phyloP scores from a whole-genome alignment of 2,329 filamentous ascomycete species.

The Fusarium algeriense region DNA sequence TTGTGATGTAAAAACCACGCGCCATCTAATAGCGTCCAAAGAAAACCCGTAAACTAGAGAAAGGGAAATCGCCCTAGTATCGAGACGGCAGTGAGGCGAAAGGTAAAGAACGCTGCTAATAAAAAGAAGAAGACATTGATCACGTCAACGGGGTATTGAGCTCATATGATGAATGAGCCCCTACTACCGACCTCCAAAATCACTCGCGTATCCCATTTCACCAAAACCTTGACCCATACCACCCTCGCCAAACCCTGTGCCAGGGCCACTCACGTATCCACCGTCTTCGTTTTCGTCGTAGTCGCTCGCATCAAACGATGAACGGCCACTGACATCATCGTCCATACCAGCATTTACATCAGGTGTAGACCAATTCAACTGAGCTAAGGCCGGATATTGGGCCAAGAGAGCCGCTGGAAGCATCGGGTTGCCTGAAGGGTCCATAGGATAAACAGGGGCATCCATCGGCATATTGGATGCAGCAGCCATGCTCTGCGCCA shows the following conservation, averaged over 20 bases:
- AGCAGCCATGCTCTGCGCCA: slow-evolving; percentile 70
- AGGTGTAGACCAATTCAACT: slow-evolving; percentile 80
- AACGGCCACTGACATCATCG: slow-evolving; percentile 81
- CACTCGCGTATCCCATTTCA: slow-evolving; percentile 48
- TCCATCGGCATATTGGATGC: slow-evolving; percentile 70
- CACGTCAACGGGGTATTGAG: slow-evolving; percentile 11
- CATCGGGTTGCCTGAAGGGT: slow-evolving; percentile 69
- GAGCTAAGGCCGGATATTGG: slow-evolving; percentile 93
- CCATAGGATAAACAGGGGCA: slow-evolving; percentile 66
- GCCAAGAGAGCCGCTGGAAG: slow-evolving; percentile 90
- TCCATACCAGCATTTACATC: slow-evolving; percentile 79
- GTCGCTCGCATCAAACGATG: slow-evolving; percentile 85
- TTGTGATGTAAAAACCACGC: slow-evolving; percentile 26
- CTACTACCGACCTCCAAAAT: slow-evolving; percentile 45
- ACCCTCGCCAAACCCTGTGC: slow-evolving; percentile 69
- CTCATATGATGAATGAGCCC: background rate
- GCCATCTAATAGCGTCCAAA: slow-evolving; percentile 31
- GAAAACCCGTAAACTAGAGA: slow-evolving; percentile 24
- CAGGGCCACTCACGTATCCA: slow-evolving; percentile 74
- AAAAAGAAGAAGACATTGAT: slow-evolving; percentile 21
- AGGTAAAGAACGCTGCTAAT: slow-evolving; percentile 25
- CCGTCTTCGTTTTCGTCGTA: slow-evolving; percentile 80
- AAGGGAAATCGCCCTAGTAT: background rate
- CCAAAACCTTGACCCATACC: slow-evolving; percentile 67
- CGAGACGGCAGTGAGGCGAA: slow-evolving; percentile 6